Conservation (phyloP, 306 rosid species). For the Rosa rugosa region DNA sequence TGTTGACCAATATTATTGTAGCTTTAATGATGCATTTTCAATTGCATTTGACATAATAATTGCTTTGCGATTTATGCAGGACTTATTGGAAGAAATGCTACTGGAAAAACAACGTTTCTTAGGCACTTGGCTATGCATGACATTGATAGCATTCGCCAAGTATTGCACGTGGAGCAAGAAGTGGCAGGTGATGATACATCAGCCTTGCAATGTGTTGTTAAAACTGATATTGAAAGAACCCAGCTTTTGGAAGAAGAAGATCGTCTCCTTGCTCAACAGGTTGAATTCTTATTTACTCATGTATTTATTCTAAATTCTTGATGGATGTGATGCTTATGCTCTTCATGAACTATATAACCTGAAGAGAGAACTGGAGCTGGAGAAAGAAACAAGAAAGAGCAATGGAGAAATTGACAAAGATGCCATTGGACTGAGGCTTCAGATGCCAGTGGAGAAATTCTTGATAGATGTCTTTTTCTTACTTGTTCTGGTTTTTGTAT, state of each 20-base stretch:
- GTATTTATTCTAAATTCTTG: neutral
- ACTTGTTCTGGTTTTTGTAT: no score
- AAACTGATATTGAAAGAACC: constrained; percentile 82
- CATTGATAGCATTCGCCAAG: constrained; percentile 95
- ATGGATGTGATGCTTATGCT: constrained; percentile 9
- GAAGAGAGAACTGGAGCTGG: constrained; percentile 71
- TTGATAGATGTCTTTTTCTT: no score
- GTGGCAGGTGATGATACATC: constrained; percentile 77
- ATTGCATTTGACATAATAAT: constrained; percentile 1
- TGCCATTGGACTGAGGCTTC: constrained; percentile 63
- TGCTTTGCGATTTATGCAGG: constrained; percentile 41
- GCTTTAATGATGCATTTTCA: neutral
- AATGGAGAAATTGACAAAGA: constrained; percentile 50
- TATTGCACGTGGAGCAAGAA: constrained; percentile 97
- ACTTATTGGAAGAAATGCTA: constrained; percentile 95
- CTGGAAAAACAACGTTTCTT: constrained; percentile 95
- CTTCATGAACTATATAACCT: constrained; percentile 27
- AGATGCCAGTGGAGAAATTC: constrained; percentile 3
- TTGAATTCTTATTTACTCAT: constrained; percentile 21
- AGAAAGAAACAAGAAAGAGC: constrained; percentile 45
- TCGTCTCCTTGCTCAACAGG: constrained; percentile 71
- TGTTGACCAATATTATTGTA: neutral
- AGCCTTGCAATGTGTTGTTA: constrained; percentile 95
- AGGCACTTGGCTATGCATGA: constrained; percentile 99
- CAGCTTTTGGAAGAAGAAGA: constrained; percentile 83